Conservation (phyloP, 352 stramenopile genomes). For the Pythium graminicola region DNA sequence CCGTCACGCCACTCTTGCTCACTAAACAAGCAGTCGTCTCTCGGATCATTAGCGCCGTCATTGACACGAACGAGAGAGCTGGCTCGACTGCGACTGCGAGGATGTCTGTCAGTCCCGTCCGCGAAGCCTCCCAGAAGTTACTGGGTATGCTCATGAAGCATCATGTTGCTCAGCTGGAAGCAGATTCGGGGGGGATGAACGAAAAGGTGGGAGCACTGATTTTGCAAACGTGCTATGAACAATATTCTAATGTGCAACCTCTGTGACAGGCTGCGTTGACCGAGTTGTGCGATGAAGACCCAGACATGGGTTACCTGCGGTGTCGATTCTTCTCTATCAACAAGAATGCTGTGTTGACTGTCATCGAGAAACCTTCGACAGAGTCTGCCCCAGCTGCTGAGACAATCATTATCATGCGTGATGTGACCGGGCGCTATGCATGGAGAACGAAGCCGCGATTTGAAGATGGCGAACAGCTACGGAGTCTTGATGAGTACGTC, state of each 20-base stretch:
- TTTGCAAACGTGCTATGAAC: neutral
- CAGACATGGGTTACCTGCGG: constrained; percentile 35
- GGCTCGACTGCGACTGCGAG: constrained; percentile 55
- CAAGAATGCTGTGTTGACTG: constrained; percentile 70
- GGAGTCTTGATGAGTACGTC: constrained; percentile 55
- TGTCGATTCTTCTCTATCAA: constrained; percentile 81
- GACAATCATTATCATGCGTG: constrained; percentile 76
- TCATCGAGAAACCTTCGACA: constrained; percentile 68
- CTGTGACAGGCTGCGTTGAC: constrained; percentile 38
- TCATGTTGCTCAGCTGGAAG: constrained; percentile 59
- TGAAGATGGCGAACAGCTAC: constrained; percentile 41
- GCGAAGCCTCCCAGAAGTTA: constrained; percentile 69
- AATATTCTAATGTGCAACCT: neutral
- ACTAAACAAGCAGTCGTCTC: constrained; percentile 66
- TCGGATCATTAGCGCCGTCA: constrained; percentile 77
- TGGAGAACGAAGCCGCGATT: constrained; percentile 74
- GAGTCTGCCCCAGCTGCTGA: constrained; percentile 21
- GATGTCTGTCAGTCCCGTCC: constrained; percentile 44
- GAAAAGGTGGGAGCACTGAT: constrained; percentile 41
- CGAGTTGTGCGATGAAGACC: constrained; percentile 46
- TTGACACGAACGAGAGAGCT: constrained; percentile 69
- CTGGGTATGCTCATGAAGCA: constrained; percentile 87
- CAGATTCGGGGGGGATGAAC: constrained; percentile 31
- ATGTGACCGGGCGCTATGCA: constrained; percentile 68
- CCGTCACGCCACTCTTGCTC: constrained; percentile 61